phyloP scores from a whole-genome alignment of 169 alveolate genomes.

The Neospora caninum region DNA sequence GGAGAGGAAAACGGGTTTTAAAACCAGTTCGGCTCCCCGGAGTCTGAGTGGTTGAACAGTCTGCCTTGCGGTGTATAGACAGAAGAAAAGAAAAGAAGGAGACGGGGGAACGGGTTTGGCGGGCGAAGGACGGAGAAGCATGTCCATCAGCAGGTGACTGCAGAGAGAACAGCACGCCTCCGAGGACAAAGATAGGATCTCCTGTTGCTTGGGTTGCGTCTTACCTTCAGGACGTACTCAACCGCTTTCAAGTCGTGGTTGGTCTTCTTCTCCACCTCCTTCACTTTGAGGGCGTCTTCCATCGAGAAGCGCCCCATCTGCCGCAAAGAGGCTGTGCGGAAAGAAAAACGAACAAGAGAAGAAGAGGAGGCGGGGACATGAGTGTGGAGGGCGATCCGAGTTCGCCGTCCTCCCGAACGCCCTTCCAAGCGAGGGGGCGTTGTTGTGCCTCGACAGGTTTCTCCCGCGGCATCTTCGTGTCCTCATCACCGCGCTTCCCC shows the following conservation, averaged over 20 bases:
- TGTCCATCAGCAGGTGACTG: not conserved
- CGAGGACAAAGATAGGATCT: not conserved
- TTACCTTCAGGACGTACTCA: constrained; percentile 39
- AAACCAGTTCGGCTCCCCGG: too few species aligned
- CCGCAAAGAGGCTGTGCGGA: not conserved
- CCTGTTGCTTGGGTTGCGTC: not conserved
- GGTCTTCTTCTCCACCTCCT: constrained; percentile 33
- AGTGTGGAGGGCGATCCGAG: too few species aligned
- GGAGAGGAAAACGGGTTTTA: too few species aligned
- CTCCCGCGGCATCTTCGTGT: too few species aligned
- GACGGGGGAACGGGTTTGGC: not conserved
- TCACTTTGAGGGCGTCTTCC: not conserved
- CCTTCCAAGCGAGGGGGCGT: too few species aligned
- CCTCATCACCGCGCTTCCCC: too few species aligned
- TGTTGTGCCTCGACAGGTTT: too few species aligned
- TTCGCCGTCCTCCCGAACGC: too few species aligned
- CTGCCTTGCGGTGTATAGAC: not conserved
- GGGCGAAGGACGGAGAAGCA: not conserved
- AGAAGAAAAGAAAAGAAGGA: not conserved
- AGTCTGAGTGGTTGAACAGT: too few species aligned
- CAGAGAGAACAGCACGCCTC: not conserved
- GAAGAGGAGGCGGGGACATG: not conserved
- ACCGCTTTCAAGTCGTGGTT: constrained; percentile 68
- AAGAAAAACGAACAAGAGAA: not conserved
- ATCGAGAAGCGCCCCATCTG: not conserved